Conservation (phyloP, 179 eudicot genomes). For the Corrigiola litoralis region DNA sequence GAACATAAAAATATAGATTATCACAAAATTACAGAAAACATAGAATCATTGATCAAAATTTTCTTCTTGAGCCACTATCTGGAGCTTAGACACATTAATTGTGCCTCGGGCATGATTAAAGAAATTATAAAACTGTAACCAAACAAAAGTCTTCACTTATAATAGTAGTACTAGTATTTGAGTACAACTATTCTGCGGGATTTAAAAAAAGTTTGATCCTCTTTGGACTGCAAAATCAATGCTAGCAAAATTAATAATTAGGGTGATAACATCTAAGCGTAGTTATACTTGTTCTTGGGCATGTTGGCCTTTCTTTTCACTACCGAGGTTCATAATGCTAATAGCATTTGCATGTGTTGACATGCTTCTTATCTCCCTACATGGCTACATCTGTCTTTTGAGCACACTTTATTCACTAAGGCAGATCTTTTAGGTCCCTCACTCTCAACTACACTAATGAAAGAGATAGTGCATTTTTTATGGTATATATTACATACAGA, state of each 20-base stretch:
- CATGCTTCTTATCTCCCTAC: neutral
- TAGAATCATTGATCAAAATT: neutral
- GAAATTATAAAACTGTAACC: neutral
- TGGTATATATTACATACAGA: too few species aligned
- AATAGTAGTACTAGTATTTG: too few species aligned
- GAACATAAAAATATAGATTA: neutral
- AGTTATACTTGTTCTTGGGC: slow-evolving; percentile 26
- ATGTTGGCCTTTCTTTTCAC: slow-evolving; percentile 27
- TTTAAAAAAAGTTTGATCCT: neutral
- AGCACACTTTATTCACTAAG: too few species aligned
- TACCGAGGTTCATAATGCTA: slow-evolving; percentile 12
- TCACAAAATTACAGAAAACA: neutral
- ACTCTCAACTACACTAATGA: too few species aligned
- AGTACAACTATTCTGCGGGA: neutral
- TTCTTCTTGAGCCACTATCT: slow-evolving; percentile 18
- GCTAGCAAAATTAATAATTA: slow-evolving; percentile 3
- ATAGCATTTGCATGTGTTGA: neutral
- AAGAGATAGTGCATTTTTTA: too few species aligned
- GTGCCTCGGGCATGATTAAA: slow-evolving; percentile 10
- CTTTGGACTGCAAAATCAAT: slow-evolving; percentile 13
- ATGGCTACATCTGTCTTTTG: slow-evolving; percentile 11
- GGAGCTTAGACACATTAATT: slow-evolving; percentile 21
- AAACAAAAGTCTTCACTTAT: slow-evolving; percentile 18
- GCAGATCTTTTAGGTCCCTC: too few species aligned
- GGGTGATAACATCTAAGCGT: slow-evolving; percentile 24